Evolutionary conservation across 169 alveolate species (phyloP).

Genomic region (Plasmodium sp.): DNA sequence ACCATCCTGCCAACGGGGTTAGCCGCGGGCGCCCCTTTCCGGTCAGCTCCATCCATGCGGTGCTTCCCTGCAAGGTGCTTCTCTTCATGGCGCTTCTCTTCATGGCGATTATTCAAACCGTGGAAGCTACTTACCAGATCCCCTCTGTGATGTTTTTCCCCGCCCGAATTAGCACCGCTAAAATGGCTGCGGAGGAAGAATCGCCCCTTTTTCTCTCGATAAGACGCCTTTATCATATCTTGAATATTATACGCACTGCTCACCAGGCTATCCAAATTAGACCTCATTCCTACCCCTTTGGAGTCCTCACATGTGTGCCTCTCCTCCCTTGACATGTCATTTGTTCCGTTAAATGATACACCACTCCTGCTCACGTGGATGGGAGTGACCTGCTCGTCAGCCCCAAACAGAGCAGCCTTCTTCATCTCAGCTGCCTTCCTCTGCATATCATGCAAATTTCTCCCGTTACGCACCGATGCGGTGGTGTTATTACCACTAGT

Average conservation of each 20-base stretch:
- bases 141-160: neutral
- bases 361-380: neutral
- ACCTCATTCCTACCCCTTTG: neutral
- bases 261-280: neutral
- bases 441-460: neutral
- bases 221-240: neutral
- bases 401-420: neutral
- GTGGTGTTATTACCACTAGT: neutral
- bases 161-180: neutral
- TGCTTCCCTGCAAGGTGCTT: neutral
- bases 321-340: neutral
- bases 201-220: neutral
- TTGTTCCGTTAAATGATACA: neutral
- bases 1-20: neutral
- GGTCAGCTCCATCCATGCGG: neutral
- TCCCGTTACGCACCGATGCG: neutral
- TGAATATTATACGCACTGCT: neutral
- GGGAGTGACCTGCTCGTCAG: neutral
- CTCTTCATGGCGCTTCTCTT: neutral
- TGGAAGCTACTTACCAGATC: neutral
- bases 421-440: neutral
- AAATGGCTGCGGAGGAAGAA: neutral
- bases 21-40: neutral
- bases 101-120: neutral
- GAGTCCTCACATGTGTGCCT: neutral